These are phyloP conservation scores for Cryptococcus maquisensis DNA, from an alignment of 1,284 basidiomycete genomes.

Conservation along the genomic window DNA sequence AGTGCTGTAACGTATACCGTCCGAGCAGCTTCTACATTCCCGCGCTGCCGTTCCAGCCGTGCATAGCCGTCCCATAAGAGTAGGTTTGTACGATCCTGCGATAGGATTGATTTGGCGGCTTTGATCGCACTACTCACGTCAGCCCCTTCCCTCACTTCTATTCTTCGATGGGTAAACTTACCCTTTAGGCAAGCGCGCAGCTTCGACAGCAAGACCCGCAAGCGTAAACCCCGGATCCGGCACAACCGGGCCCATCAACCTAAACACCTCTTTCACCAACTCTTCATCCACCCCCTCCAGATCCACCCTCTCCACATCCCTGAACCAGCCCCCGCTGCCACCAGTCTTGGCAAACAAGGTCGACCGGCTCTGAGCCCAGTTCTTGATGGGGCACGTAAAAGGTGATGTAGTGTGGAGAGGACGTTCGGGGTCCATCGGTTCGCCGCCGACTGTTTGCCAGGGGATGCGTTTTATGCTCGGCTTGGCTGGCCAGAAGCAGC, in stretches of 20 bases:
- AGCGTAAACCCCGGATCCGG: conserved; percentile 46
- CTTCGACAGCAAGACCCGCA: conserved; percentile 43
- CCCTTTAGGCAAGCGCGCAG: conserved; percentile 35
- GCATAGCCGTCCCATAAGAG: conserved; percentile 77
- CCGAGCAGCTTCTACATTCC: conserved; percentile 66
- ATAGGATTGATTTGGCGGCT: conserved; percentile 66
- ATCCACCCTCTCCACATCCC: conserved; percentile 30
- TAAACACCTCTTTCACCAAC: conserved; percentile 34
- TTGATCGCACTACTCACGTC: conserved; percentile 48
- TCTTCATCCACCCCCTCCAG: conserved; percentile 33
- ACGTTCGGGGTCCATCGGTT: conserved; percentile 47
- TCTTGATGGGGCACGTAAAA: conserved; percentile 33
- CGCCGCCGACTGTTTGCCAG: conserved; percentile 45
- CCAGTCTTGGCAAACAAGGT: conserved; percentile 20
- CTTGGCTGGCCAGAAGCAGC: conserved; percentile 29
- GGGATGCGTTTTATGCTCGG: conserved; percentile 10
- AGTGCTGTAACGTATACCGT: conserved; percentile 71
- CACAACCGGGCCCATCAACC: conserved; percentile 27
- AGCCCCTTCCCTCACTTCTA: background rate
- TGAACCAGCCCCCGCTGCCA: conserved; percentile 40
- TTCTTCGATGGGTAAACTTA: conserved; percentile 7
- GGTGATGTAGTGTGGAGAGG: conserved; percentile 15
- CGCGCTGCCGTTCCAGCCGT: conserved; percentile 67
- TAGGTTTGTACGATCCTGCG: conserved; percentile 61
- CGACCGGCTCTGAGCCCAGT: conserved; percentile 25